Evolutionary conservation across 129 eudicot genomes (phyloP).

Genomic region (Flaveria robusta): DNA sequence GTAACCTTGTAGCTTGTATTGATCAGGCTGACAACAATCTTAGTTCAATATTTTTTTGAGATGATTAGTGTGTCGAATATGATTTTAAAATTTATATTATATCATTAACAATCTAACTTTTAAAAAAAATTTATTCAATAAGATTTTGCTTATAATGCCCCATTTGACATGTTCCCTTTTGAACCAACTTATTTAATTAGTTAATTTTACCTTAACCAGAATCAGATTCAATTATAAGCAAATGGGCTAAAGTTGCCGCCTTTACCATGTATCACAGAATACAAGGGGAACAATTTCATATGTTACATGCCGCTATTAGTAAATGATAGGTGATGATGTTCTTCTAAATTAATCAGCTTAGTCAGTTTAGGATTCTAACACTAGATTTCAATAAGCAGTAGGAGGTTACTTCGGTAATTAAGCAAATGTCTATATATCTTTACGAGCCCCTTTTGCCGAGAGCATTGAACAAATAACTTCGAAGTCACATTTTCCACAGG

Average conservation of each 20-base stretch:
- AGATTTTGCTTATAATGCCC: neutral
- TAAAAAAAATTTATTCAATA: neutral
- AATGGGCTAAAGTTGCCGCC: neutral
- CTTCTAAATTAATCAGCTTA: conserved; percentile 4
- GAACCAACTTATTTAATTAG: neutral
- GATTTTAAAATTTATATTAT: neutral
- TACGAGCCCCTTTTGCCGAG: conserved; percentile 95
- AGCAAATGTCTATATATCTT: conserved; percentile 94
- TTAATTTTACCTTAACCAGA: neutral
- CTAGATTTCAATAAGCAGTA: conserved; percentile 10
- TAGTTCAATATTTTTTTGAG: no score
- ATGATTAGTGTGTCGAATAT: no score
- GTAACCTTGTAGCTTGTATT: neutral
- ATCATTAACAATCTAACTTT: neutral
- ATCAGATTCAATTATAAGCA: neutral
- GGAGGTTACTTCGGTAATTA: conserved; percentile 79
- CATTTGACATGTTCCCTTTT: neutral
- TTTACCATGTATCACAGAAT: neutral
- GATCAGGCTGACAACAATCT: neutral
- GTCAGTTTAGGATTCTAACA: neutral
- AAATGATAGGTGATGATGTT: neutral
- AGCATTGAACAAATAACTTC: conserved; percentile 97
- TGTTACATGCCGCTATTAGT: neutral
- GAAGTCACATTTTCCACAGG: conserved; percentile 95
- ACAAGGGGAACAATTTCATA: neutral